phyloP scores from a whole-genome alignment of 768 basidiomycete species.

The Udeniomyces megalosporus region DNA sequence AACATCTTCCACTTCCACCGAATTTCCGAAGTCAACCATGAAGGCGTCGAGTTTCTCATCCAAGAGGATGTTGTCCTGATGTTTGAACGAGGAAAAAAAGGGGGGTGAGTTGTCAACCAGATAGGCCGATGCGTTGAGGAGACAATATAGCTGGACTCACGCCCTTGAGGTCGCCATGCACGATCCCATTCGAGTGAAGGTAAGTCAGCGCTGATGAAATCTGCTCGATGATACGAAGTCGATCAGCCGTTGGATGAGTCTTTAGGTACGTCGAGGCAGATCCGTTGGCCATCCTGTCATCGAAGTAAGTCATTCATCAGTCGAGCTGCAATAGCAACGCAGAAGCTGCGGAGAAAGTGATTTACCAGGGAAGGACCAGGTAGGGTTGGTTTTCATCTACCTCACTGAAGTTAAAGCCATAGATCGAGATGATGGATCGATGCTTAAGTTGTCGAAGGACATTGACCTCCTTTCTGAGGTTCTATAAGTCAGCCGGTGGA shows the following conservation, averaged over 20 bases:
- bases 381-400: background rate
- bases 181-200: background rate
- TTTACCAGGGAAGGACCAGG: background rate
- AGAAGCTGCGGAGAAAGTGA: no score
- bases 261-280: background rate
- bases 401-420: background rate
- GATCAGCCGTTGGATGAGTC: background rate
- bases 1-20: background rate
- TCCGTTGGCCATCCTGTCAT: constrained; percentile 1
- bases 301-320: no score
- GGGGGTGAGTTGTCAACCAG: no score
- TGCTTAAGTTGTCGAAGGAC: background rate
- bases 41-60: background rate
- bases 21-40: background rate
- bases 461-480: background rate
- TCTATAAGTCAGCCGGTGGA: no score
- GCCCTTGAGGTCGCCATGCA: background rate
- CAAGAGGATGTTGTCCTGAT: background rate
- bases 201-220: background rate
- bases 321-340: no score
- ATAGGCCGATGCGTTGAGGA: no score
- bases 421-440: background rate
- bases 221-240: background rate
- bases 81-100: no score
- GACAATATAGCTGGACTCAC: background rate